Base-by-base conservation (phyloP, 345 rosid genomes). In the Populus simonii region DNA sequence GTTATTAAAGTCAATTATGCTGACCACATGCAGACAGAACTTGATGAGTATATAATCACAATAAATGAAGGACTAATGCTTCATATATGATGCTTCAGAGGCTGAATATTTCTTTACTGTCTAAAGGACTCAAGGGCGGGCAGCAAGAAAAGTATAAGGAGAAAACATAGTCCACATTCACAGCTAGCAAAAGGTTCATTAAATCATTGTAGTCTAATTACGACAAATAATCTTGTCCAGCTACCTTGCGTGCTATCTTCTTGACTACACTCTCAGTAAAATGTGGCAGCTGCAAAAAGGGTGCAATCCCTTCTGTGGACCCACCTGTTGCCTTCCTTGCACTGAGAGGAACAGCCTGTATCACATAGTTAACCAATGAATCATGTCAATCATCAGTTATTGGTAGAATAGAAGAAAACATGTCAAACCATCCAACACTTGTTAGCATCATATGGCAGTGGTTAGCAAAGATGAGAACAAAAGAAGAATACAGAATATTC, bases 331-430 rank as follows among this genome's bases (percentile, higher is more conserved):
- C 63, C 87, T 96, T 96, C 88, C 94, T 91, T 36, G 97, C 90
- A 89, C 97, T 91, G 70, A 96, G 95, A 78, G 98, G 98, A 89
- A 96, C 97, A 79, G 98, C 98, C 98, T 93, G 89, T 77, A 76
- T 72, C 83, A 66, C 68, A 72, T 66, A 72, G 65, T 76, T 47
- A 77, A 62, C 70, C 35, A 69, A 79, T 49, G 38, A 53, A 53
- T 59, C 29, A 59, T 59, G 65, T 23, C 65, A 23, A 9, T n/a
- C 65, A 74, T 36, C 51, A 71, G 57, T 73, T 41, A 66, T n/a
- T 29, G 15, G 70, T 36, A 41, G 70, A 69, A 23, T 51, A 66
- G 5, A 39, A 15, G 16, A 72, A 29, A n/a, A 65, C 41, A 66
- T 8, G 68, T 45, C 10, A 31, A 45, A 20, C 36, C 25, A 12